These are phyloP conservation scores for Tetracladium maxilliforme DNA, from an alignment of 2,329 filamentous ascomycete genomes.

Conservation along the genomic window DNA sequence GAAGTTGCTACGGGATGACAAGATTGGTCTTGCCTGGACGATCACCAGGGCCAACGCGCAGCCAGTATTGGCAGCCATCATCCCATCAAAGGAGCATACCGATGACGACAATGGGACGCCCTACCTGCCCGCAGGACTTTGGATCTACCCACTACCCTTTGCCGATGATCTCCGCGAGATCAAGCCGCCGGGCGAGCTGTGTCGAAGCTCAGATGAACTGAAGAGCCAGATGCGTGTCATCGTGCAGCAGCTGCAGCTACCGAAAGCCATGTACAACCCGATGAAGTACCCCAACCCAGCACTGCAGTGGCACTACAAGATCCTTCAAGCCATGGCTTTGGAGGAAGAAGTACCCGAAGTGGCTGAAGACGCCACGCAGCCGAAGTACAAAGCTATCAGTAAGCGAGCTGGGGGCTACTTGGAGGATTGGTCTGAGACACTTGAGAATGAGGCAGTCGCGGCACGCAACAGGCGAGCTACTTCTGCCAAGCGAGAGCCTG, in stretches of 20 bases:
- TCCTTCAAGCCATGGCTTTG: conserved; percentile 79
- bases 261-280: conserved; percentile 73
- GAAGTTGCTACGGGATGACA: conserved; percentile 66
- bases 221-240: conserved; percentile 72
- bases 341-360: conserved; percentile 77
- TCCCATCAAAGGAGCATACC: conserved; percentile 55
- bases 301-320: conserved; percentile 94
- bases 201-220: no score
- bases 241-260: conserved; percentile 71
- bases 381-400: conserved; percentile 75
- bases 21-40: conserved; percentile 81
- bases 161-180: conserved; percentile 72
- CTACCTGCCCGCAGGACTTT: conserved; percentile 68
- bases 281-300: conserved; percentile 80
- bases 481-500: conserved; percentile 31
- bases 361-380: conserved; percentile 63
- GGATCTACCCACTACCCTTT: conserved; percentile 78
- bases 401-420: conserved; percentile 75
- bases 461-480: conserved; percentile 4
- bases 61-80: conserved; percentile 65
- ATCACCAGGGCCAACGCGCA: conserved; percentile 68
- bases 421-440: conserved; percentile 56
- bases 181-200: conserved; percentile 46
- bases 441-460: conserved; percentile 37
- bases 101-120: conserved; percentile 53